A percentile compares a stretch with the other conserved stretches of the same genome.
These are phyloP conservation scores for Monosporascus sp. DNA, from an alignment of 2,329 filamentous ascomycete genomes.

Conservation along the genomic window DNA sequence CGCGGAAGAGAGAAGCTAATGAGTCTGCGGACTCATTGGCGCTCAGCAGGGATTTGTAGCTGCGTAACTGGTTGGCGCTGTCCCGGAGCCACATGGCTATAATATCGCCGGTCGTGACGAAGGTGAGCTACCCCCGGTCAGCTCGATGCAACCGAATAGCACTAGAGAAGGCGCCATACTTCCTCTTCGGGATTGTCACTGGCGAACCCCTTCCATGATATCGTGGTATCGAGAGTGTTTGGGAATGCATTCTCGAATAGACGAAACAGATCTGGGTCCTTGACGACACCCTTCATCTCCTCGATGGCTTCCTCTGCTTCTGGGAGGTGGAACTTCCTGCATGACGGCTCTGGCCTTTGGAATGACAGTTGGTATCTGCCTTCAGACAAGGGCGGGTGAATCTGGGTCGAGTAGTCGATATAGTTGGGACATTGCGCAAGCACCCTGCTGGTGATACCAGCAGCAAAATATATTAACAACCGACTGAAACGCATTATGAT, in stretches of 20 bases:
- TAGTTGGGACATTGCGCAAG: conserved; percentile 58
- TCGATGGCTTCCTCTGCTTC: conserved; percentile 72
- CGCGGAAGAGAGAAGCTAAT: conserved; percentile 65
- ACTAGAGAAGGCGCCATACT: conserved; percentile 49
- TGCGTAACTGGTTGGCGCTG: conserved; percentile 75
- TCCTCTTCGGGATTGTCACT: conserved; percentile 57
- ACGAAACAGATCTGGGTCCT: conserved; percentile 70
- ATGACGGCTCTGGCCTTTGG: conserved; percentile 70
- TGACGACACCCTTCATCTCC: conserved; percentile 62
- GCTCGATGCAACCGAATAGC: conserved; percentile 38
- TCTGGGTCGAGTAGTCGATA: conserved; percentile 50
- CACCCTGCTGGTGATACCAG: conserved; percentile 1
- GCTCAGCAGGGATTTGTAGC: conserved; percentile 62
- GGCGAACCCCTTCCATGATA: conserved; percentile 61
- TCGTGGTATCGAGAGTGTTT: conserved; percentile 70
- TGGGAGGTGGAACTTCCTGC: conserved; percentile 75
- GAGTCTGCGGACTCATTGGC: conserved; percentile 47
- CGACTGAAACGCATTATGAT: conserved; percentile 8
- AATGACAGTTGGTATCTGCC: conserved; percentile 73
- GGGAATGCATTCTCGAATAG: conserved; percentile 71
- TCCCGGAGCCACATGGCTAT: conserved; percentile 93
- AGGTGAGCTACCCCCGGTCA: conserved; percentile 58
- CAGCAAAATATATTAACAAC: conserved; percentile 5
- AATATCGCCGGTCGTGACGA: conserved; percentile 83
- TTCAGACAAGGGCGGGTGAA: conserved; percentile 68